Conservation (phyloP, 768 basidiomycete species). For the Crucibulum laeve region DNA sequence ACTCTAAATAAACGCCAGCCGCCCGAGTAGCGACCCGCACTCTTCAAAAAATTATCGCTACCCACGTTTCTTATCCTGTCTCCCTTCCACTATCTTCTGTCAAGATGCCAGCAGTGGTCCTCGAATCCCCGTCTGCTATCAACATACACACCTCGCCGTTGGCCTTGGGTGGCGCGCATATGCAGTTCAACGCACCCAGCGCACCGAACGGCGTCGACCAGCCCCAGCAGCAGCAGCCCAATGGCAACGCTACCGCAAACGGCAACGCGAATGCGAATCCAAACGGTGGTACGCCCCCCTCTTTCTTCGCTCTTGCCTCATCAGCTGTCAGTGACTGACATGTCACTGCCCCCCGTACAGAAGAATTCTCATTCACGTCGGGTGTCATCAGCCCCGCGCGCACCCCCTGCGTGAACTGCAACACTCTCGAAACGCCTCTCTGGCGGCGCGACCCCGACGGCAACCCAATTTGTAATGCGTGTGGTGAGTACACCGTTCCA, state of each 20-base stretch:
- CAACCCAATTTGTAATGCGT: constrained; percentile 85
- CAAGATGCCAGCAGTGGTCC: constrained; percentile 58
- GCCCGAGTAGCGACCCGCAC: too few species aligned
- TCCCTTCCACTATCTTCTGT: too few species aligned
- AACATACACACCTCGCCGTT: constrained; percentile 43
- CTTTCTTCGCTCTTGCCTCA: not conserved
- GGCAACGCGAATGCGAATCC: too few species aligned
- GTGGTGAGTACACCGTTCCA: constrained; percentile 59
- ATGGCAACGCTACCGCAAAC: not conserved
- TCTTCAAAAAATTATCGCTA: too few species aligned
- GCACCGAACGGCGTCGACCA: not conserved
- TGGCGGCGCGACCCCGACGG: constrained; percentile 83
- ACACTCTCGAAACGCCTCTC: constrained; percentile 72
- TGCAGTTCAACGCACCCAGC: constrained; percentile 32
- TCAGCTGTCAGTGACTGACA: too few species aligned
- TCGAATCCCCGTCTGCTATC: constrained; percentile 49
- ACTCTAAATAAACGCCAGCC: too few species aligned
- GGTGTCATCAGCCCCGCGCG: constrained; percentile 29
- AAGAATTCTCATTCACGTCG: constrained; percentile 15
- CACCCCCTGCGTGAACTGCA: constrained; percentile 68
- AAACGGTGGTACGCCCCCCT: not conserved
- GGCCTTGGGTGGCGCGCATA: constrained; percentile 40
- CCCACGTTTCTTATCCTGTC: too few species aligned
- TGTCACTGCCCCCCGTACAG: too few species aligned
- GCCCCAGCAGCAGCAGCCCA: not conserved